Evolutionary conservation across 768 basidiomycete species (phyloP).

Genomic region (Piloderma croceum): DNA sequence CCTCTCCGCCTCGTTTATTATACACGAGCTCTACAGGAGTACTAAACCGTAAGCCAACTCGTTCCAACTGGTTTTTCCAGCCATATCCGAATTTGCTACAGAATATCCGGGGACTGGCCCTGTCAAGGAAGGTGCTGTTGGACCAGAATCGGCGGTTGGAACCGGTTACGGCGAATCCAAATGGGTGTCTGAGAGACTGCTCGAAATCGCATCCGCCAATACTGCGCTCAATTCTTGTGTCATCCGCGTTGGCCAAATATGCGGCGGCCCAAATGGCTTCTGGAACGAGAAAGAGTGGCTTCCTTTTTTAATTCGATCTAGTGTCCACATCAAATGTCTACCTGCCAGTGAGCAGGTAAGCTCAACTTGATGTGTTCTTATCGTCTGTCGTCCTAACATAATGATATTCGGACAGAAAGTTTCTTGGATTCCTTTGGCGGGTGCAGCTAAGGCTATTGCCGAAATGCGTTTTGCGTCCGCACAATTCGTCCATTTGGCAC

Average conservation of each 20-base stretch:
- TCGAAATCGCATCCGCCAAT: slow-evolving; percentile 10
- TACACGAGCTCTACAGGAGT: slow-evolving; percentile 31
- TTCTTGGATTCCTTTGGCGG: slow-evolving; percentile 13
- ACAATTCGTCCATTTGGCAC: slow-evolving; percentile 4
- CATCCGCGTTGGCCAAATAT: slow-evolving; percentile 35
- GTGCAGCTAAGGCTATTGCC: slow-evolving; percentile 10
- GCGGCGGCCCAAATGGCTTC: slow-evolving; percentile 29
- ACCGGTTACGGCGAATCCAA: slow-evolving; percentile 31
- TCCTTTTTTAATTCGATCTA: slow-evolving; percentile 26
- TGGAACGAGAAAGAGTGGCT: slow-evolving; percentile 36
- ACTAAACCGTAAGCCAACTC: too few species aligned
- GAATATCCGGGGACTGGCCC: slow-evolving; percentile 7
- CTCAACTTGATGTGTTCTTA: too few species aligned
- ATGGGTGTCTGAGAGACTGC: slow-evolving; percentile 24
- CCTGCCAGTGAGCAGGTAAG: slow-evolving; percentile 19
- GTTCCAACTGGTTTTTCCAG: too few species aligned
- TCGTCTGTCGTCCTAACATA: too few species aligned
- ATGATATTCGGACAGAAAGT: slow-evolving; percentile 8
- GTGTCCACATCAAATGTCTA: slow-evolving; percentile 14
- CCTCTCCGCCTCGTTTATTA: slow-evolving; percentile 23
- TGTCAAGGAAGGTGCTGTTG: slow-evolving; percentile 14
- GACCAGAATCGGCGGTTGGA: slow-evolving; percentile 16
- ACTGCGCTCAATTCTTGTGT: slow-evolving; percentile 21
- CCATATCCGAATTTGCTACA: too few species aligned
- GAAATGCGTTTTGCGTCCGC: slow-evolving; percentile 8